Evolutionary conservation across 768 basidiomycete genomes (phyloP).

Genomic region (Hemileccinum impolitum): DNA sequence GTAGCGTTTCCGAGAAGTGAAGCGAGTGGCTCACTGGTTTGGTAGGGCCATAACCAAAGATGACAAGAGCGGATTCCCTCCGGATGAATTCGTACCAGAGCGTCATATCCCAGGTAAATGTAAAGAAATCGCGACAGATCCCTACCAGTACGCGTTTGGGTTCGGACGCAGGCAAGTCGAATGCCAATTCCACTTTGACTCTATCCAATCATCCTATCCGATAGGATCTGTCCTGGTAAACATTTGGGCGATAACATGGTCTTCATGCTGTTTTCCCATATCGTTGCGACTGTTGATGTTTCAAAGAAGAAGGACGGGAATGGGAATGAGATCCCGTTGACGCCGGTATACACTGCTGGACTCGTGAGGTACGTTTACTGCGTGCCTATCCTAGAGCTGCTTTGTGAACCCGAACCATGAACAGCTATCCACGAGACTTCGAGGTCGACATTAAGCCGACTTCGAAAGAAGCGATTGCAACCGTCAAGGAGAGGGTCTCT

Average conservation of each 20-base stretch:
- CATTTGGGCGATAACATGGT: constrained; percentile 9
- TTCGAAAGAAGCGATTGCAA: constrained; percentile 8
- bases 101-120: constrained; percentile 7
- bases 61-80: constrained; percentile 13
- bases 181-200: too few species aligned
- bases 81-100: constrained; percentile 14
- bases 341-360: constrained; percentile 2
- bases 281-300: constrained; percentile 7
- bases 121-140: constrained; percentile 10
- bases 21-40: background rate
- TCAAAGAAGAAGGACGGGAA: constrained; percentile 6
- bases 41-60: constrained; percentile 17
- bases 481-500: constrained; percentile 5
- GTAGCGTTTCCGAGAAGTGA: background rate
- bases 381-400: background rate
- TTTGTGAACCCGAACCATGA: background rate
- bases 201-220: background rate
- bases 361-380: constrained; percentile 7
- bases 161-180: constrained; percentile 10
- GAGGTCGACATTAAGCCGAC: constrained; percentile 9
- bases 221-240: constrained; percentile 13
- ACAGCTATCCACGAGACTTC: constrained; percentile 10
- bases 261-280: constrained; percentile 8
- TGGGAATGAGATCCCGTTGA: constrained; percentile 8
- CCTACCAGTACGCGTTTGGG: constrained; percentile 11